Evolutionary conservation across 2,329 filamentous ascomycete genomes (phyloP), one percentile per base, ranked within the genome.

Genomic region (Scedosporium aurantiacum): DNA sequence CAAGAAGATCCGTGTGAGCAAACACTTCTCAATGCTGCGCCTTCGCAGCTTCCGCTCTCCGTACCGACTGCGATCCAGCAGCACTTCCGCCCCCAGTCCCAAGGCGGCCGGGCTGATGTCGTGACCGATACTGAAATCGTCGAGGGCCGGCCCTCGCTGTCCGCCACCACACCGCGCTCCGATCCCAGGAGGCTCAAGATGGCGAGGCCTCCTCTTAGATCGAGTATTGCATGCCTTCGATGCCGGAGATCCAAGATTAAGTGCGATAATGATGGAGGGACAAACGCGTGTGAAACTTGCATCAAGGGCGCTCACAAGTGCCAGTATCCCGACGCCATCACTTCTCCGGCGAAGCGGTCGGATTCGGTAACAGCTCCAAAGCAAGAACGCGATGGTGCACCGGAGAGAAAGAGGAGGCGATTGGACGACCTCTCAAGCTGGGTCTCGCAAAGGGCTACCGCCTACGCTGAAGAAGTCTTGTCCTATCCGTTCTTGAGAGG

Each of bases 161-260:
- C 59, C 7, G 23, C 37, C 37, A 57, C 37, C 37, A 57, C 59
- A 5, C 52, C 32, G 14, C 59, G 59, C 8, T 16, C 37, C 7
- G 50, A 61, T 21, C 10, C 21, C 10, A 61, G 43, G n/a, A 43
- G 41, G 37, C 37, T 32, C 21, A 61, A 32, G 45, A 61, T 61
- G 59, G 27, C 72, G 67, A 75, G 77, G 62, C 72, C 76, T 12
- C 78, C 79, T 40, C 88, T 91, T 82, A 82, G 90, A 66, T 91
- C 89, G 56, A 90, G 87, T 69, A 90, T 93, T 70, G 89, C 90
- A 57, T 94, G 90, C 73, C 78, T 83, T 64, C 81, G 84, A 65
- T 93, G 90, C 70, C 82, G 90, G 62, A 84, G 84, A 68, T 91
- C 88, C 70, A 95, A 94, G 75, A 90, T 93, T 70, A 93, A 93